Conservation (phyloP, 148 eudicot genomes). For the Vaccinium macrocarpon region DNA sequence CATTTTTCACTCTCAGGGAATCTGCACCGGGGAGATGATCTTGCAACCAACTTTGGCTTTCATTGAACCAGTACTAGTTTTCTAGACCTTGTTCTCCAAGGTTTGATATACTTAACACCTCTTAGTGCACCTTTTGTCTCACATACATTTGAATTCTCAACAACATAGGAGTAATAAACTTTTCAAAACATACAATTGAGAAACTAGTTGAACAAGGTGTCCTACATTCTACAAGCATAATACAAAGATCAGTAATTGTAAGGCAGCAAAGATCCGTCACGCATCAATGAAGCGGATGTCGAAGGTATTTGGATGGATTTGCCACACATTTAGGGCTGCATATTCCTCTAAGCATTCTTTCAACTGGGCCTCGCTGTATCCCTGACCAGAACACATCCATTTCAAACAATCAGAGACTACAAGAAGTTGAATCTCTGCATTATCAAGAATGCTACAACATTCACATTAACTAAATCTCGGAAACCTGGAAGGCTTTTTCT, state of each 20-base stretch:
- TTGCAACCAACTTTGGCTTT: neutral
- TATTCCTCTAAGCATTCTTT: slow-evolving; percentile 96
- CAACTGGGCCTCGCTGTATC: slow-evolving; percentile 93
- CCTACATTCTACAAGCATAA: neutral
- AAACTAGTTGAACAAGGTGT: neutral
- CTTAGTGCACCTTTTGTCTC: neutral
- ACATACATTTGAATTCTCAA: neutral
- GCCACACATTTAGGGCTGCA: slow-evolving; percentile 97
- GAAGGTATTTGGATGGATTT: slow-evolving; percentile 91
- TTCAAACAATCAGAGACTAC: slow-evolving; percentile 9
- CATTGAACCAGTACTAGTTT: neutral
- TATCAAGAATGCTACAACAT: neutral
- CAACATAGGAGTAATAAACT: neutral
- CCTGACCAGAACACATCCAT: slow-evolving; percentile 44
- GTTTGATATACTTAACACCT: neutral
- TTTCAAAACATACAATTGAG: neutral
- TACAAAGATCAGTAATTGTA: neutral
- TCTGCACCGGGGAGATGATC: neutral
- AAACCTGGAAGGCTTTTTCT: neutral
- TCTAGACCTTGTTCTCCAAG: neutral
- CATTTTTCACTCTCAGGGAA: neutral
- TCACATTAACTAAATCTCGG: neutral
- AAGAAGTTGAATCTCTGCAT: neutral
- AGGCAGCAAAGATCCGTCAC: slow-evolving; percentile 24
- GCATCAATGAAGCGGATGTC: slow-evolving; percentile 93